These are phyloP conservation scores for Hortaea werneckii DNA, from an alignment of 2,329 filamentous ascomycete species.

Conservation along the genomic window DNA sequence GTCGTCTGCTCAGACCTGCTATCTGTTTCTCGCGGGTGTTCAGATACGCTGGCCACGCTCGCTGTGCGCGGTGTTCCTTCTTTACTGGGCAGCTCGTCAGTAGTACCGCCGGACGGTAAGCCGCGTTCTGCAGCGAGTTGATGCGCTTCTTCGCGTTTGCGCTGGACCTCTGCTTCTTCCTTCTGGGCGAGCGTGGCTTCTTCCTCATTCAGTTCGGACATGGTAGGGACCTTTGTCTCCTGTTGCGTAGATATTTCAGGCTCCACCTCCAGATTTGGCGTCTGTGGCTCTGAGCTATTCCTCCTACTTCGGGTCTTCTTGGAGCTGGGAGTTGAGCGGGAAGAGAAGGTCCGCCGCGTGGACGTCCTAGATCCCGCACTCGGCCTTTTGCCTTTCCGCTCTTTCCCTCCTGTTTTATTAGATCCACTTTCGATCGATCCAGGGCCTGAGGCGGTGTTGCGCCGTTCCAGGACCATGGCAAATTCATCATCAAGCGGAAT, in stretches of 20 bases:
- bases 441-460: constrained; percentile 36
- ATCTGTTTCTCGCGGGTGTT: not conserved
- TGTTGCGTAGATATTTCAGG: constrained; percentile 1
- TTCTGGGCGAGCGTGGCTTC: constrained; percentile 44
- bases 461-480: constrained; percentile 67
- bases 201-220: constrained; percentile 47
- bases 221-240: constrained; percentile 31
- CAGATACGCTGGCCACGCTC: not conserved
- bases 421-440: constrained; percentile 59
- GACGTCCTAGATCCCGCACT: constrained; percentile 28
- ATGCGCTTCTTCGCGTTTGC: constrained; percentile 45
- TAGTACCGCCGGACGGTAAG: constrained; percentile 23
- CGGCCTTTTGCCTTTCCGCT: constrained; percentile 27
- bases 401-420: constrained; percentile 39
- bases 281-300: constrained; percentile 8
- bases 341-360: constrained; percentile 16
- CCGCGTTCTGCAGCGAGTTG: constrained; percentile 46
- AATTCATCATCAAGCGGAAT: constrained; percentile 91
- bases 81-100: constrained; percentile 15
- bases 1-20: not conserved
- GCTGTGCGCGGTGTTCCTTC: constrained; percentile 12
- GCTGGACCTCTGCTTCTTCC: constrained; percentile 47
- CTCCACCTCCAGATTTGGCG: constrained; percentile 5
- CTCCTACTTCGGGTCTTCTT: constrained; percentile 10
- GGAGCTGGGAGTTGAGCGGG: constrained; percentile 12